Evolutionary conservation across 257 asterid species (phyloP), one percentile per base, ranked within the genome.

Genomic region (Prunella vulgaris): DNA sequence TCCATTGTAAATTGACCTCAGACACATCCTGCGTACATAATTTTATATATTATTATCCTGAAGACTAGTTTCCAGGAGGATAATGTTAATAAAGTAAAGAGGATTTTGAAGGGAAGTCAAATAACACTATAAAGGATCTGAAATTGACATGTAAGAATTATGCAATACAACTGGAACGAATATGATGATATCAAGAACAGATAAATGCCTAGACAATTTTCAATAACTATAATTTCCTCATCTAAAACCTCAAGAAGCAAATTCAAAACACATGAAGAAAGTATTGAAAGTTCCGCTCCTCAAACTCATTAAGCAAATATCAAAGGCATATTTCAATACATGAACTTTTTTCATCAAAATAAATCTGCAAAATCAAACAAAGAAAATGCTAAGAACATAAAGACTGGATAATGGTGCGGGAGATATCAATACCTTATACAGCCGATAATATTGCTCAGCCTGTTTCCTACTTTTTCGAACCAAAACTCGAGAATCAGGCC

Each of bases 401-500:
- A 53, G 10, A 46, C 63, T 54, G 59, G 53, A 81, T 7, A 57
- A 27, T 60, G 4, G 20, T 10, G 74, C 18, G 54, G 2, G 15
- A 27, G 33, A 66, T 42, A 51, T 30, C 46, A 72, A 18, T 94
- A 94, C 99, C 79, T 94, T 94, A 74, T 94, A 94, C 14, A 94
- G 88, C 27, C 93, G 88, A 60, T 83, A 85, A 73, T 94, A 94
- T 76, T 89, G 96, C 84, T 94, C 99, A 13, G 99, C 97, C 70
- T 92, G 97, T 79, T 94, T 94, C 82, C 97, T 89, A 77, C 99
- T 94, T 87, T 94, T 94, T 15, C 97, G 86, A 62, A 94, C 96
- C 86, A 94, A 84, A 75, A 94, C 99, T 64, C 99, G 88, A 70
- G 95, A 91, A 83, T 94, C 99, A 72, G 99, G 99, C 14, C 99